Percentiles rank a stretch among this genome's conserved stretches.
phyloP scores from a whole-genome alignment of 768 basidiomycete genomes.

The Lentinula detonsa region DNA sequence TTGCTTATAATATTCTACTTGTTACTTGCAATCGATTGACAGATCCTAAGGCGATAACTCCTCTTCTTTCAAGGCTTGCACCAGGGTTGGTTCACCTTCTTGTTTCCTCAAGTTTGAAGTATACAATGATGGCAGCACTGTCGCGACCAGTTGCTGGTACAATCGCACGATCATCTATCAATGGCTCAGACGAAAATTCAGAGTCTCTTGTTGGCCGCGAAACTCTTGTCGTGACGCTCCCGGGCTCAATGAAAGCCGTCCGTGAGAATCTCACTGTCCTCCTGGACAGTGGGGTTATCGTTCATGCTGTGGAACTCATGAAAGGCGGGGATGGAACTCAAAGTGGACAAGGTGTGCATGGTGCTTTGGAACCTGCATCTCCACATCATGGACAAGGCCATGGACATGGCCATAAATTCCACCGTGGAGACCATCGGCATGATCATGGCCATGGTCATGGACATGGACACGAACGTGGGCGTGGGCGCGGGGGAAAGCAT shows the following conservation, averaged over 20 bases:
- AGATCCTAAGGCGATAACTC: slow-evolving; percentile 45
- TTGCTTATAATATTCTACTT: background rate
- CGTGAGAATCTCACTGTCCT: slow-evolving; percentile 68
- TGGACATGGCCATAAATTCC: slow-evolving; percentile 20
- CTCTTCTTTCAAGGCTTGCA: slow-evolving; percentile 60
- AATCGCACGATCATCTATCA: slow-evolving; percentile 16
- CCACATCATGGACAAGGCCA: slow-evolving; percentile 16
- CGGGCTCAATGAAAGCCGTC: slow-evolving; percentile 83
- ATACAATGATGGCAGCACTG: slow-evolving; percentile 77
- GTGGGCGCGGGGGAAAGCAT: background rate
- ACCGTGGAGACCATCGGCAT: slow-evolving; percentile 20
- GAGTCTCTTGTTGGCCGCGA: slow-evolving; percentile 20
- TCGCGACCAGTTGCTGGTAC: slow-evolving; percentile 82
- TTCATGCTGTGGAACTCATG: slow-evolving; percentile 70
- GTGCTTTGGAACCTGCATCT: slow-evolving; percentile 17
- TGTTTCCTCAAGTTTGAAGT: slow-evolving; percentile 57
- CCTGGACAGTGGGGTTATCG: slow-evolving; percentile 48
- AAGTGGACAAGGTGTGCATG: slow-evolving; percentile 46
- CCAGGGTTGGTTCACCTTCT: slow-evolving; percentile 75
- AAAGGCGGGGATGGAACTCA: slow-evolving; percentile 58
- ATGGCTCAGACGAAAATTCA: background rate
- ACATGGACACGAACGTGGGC: slow-evolving; percentile 21
- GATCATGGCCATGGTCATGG: slow-evolving; percentile 34
- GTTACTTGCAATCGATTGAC: background rate
- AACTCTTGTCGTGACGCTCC: slow-evolving; percentile 73